Evolutionary conservation across 495 filamentous ascomycete genomes (phyloP), one percentile per base, ranked within the genome.

Genomic region (Lasiosphaeria hispida): DNA sequence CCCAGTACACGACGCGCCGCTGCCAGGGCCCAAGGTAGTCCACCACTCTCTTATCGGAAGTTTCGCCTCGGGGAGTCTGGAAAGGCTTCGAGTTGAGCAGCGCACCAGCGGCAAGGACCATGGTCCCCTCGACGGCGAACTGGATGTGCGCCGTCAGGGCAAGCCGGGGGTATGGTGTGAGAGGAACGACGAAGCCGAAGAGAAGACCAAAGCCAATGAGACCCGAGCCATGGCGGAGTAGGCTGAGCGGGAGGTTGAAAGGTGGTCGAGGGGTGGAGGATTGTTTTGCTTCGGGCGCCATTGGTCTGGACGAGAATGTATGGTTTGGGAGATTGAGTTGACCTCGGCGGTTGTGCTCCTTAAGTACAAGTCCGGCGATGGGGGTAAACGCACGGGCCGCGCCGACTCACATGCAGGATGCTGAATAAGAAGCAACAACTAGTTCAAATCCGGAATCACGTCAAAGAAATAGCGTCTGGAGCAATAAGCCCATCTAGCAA

Each of bases 61-160:
- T 11, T 33, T 58, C 23, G 19, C 1, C 10, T 13, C 17, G 4
- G 33, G 40, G 14, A 10, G 39, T 41, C 7, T 7, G 33, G 14
- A 61, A 52, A 2, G 52, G 59, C 13, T 52, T 35, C 11, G 59
- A 61, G 35, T 53, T 49, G 45, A 61, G 59, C 10, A 57, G 14
- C 6, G 40, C 30, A 14, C 53, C 59, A 10, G 59, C 53, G 34
- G 54, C 59, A 9, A 47, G 11, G 14, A 61, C 59, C 59, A 61
- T 61, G 38, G 41, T 52, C 13, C 59, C 59, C 42, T 61, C 53
- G 41, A 61, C 47, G 48, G 53, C 59, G 45, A 61, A 61, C 15
- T 61, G 59, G 37, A 61, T 61, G 53, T 61, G 59, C 33, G 59
- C 59, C 11, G 59, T 61, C 6, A 61, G 36, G n/a, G 13, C 59